These are phyloP conservation scores for Acanthochlamys bracteata DNA, from an alignment of 106 monocot genomes.

Conservation along the genomic window DNA sequence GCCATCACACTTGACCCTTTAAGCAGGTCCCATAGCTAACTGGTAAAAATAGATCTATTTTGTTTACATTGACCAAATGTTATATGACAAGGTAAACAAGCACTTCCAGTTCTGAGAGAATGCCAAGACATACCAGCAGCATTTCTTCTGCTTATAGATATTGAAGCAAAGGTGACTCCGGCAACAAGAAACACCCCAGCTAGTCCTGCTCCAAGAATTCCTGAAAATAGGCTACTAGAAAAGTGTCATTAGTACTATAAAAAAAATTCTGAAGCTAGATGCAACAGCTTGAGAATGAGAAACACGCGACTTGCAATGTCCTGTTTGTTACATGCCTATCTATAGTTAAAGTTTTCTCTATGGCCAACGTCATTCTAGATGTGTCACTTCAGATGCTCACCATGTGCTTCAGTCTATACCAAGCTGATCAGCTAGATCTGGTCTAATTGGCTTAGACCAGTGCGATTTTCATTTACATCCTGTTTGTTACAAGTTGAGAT, in stretches of 20 bases:
- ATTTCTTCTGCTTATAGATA: slow-evolving; percentile 47
- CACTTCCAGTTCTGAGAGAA: not conserved
- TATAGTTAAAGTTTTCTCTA: too few relatives aligned
- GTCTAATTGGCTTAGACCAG: too few relatives aligned
- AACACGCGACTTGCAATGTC: too few relatives aligned
- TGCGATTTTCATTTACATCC: too few relatives aligned
- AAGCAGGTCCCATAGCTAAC: too few relatives aligned
- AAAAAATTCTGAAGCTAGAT: slow-evolving; percentile 1
- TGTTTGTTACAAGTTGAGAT: too few relatives aligned
- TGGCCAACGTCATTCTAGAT: too few relatives aligned
- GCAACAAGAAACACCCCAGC: slow-evolving; percentile 67
- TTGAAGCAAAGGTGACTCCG: slow-evolving; percentile 63
- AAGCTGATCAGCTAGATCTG: too few relatives aligned
- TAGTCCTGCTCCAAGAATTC: slow-evolving; percentile 68
- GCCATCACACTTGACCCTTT: not conserved
- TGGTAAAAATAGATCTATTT: not conserved
- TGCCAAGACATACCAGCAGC: slow-evolving; percentile 20
- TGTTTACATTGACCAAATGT: not conserved
- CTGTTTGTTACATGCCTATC: too few relatives aligned
- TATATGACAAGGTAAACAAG: not conserved
- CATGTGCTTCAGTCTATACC: too few relatives aligned
- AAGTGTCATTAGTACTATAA: slow-evolving; percentile 58
- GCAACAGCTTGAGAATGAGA: too few relatives aligned
- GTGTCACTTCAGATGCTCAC: too few relatives aligned
- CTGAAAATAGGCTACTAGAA: slow-evolving; percentile 71